phyloP scores from a whole-genome alignment of 495 filamentous ascomycete species.

The Terfezia boudieri region DNA sequence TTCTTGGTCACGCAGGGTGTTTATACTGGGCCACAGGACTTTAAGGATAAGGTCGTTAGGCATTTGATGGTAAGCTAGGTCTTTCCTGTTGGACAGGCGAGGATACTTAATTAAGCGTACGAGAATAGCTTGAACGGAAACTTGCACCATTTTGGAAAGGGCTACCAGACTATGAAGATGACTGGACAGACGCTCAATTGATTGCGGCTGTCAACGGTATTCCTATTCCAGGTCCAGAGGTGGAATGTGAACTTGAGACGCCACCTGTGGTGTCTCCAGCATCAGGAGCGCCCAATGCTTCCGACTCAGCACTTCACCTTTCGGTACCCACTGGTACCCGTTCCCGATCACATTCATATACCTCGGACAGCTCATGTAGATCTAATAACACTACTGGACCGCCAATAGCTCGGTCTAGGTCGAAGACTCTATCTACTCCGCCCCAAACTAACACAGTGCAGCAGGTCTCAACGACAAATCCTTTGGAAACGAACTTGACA shows the following conservation, averaged over 20 bases:
- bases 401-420: conserved; percentile 40
- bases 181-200: conserved; percentile 85
- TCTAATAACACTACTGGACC: conserved; percentile 29
- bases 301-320: conserved; percentile 30
- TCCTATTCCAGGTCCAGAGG: conserved; percentile 61
- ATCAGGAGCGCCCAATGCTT: conserved; percentile 58
- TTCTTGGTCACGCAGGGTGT: conserved; percentile 86
- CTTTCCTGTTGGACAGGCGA: not conserved
- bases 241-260: conserved; percentile 27
- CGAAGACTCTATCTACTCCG: conserved; percentile 56
- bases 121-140: conserved; percentile 62
- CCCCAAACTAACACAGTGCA: conserved; percentile 11
- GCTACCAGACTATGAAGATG: conserved; percentile 64
- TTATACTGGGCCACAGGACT: conserved; percentile 82
- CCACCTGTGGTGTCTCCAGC: conserved; percentile 23
- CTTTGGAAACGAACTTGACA: conserved; percentile 38
- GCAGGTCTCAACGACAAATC: conserved; percentile 6
- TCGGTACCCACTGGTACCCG: conserved; percentile 50
- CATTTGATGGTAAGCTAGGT: conserved; percentile 56
- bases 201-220: conserved; percentile 75
- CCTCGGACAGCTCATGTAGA: conserved; percentile 39
- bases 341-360: conserved; percentile 44
- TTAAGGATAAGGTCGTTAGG: conserved; percentile 69
- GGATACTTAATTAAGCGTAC: not conserved
- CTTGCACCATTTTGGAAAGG: conserved; percentile 91